Percentiles rank a stretch among this genome's conserved stretches.
Evolutionary conservation across 1,139 yeast genomes (phyloP).

Genomic region (Suhomyces taliae): DNA sequence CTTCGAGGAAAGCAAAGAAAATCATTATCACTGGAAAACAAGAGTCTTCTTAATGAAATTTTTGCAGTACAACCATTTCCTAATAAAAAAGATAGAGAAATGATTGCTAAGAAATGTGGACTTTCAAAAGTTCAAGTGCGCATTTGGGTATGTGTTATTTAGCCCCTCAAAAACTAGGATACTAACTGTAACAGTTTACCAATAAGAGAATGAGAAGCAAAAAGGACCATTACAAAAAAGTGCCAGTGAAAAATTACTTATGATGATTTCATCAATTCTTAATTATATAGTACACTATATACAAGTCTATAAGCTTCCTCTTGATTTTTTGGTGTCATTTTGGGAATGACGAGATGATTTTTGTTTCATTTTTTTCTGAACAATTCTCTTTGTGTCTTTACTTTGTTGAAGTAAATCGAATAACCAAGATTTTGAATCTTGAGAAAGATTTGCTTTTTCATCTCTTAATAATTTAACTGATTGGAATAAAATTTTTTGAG

Average conservation of each 20-base stretch:
- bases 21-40: not conserved
- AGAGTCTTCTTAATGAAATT: conserved; percentile 14
- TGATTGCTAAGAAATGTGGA: conserved; percentile 29
- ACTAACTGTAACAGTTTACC: conserved; percentile 20
- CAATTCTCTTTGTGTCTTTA: conserved; percentile 9
- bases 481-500: conserved; percentile 14
- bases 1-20: not conserved
- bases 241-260: no score
- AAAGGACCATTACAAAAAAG: not conserved
- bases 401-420: conserved; percentile 3
- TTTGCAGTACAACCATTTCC: conserved; percentile 19
- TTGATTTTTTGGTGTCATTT: not conserved
- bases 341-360: not conserved
- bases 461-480: conserved; percentile 10
- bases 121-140: conserved; percentile 29
- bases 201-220: conserved; percentile 30
- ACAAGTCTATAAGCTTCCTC: conserved; percentile 2
- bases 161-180: no score
- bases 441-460: conserved; percentile 3
- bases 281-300: not conserved
- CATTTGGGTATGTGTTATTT: conserved; percentile 28
- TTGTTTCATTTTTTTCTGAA: conserved; percentile 1
- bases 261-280: no score
- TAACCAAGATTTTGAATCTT: conserved; percentile 8
- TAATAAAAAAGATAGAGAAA: conserved; percentile 26